phyloP scores from a whole-genome alignment of 2,329 filamentous ascomycete species.

The Clarireedia homoeocarpa region DNA sequence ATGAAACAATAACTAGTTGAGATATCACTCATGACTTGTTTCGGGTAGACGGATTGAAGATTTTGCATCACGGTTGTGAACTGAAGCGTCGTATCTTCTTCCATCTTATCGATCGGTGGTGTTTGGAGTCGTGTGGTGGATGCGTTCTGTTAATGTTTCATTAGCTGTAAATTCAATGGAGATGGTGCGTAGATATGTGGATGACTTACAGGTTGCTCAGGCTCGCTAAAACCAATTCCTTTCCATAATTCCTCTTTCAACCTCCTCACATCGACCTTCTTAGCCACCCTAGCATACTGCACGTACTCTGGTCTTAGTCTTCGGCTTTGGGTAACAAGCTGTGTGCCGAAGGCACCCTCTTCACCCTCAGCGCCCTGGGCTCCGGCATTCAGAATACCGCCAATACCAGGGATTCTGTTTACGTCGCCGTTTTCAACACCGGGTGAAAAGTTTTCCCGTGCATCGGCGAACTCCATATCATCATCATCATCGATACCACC shows the following conservation, averaged over 20 bases:
- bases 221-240: conserved; percentile 50
- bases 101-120: conserved; percentile 29
- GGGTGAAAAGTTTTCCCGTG: conserved; percentile 70
- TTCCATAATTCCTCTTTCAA: conserved; percentile 66
- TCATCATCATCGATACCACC: conserved; percentile 55
- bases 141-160: not conserved
- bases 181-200: not conserved
- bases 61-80: conserved; percentile 92
- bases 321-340: conserved; percentile 57
- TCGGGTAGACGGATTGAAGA: conserved; percentile 77
- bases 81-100: conserved; percentile 50
- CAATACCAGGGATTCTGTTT: conserved; percentile 40
- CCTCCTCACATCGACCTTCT: conserved; percentile 62
- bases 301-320: conserved; percentile 60
- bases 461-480: conserved; percentile 70
- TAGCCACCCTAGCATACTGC: conserved; percentile 61
- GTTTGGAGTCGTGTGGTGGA: conserved; percentile 21
- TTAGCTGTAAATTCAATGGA: not conserved
- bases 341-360: conserved; percentile 50
- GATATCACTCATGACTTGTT: conserved; percentile 83
- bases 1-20: conserved; percentile 94
- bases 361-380: conserved; percentile 32
- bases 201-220: conserved; percentile 38
- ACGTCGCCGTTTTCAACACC: conserved; percentile 40
- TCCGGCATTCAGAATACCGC: conserved; percentile 44